phyloP scores from a whole-genome alignment of 176 grass and related monocot genomes.

The Alloteropsis semialata region DNA sequence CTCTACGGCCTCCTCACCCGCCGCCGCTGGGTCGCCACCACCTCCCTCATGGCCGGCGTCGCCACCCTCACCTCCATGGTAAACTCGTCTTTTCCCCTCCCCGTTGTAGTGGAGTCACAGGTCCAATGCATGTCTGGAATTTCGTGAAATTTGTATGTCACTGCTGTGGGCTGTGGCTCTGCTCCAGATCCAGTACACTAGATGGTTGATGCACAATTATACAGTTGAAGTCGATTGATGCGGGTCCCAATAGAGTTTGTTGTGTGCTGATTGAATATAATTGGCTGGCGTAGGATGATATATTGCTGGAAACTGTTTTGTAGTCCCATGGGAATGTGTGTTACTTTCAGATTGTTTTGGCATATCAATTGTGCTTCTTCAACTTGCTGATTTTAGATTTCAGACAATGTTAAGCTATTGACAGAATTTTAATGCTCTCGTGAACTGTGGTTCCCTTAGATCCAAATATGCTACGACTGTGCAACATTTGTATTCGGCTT shows the following conservation, averaged over 20 bases:
- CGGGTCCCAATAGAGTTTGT: neutral
- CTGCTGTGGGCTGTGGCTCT: neutral
- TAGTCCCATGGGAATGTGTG: neutral
- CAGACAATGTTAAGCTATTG: neutral
- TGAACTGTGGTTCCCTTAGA: neutral
- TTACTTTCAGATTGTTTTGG: neutral
- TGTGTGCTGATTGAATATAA: neutral
- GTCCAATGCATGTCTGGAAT: neutral
- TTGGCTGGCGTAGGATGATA: neutral
- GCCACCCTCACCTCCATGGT: constrained; percentile 74
- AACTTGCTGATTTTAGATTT: neutral
- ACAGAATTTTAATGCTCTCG: neutral
- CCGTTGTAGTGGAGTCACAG: neutral
- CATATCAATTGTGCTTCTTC: neutral
- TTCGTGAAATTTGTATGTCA: neutral
- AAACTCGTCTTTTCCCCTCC: neutral
- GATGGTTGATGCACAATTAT: neutral
- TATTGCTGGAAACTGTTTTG: neutral
- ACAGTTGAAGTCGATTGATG: neutral
- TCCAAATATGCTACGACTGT: neutral
- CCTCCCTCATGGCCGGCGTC: constrained; percentile 76
- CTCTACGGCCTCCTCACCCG: constrained; percentile 63
- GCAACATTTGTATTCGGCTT: neutral
- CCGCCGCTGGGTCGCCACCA: constrained; percentile 67
- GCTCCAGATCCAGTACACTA: neutral